Conservation (phyloP, 2,329 filamentous ascomycete genomes). For the Sphaceloma murrayae region DNA sequence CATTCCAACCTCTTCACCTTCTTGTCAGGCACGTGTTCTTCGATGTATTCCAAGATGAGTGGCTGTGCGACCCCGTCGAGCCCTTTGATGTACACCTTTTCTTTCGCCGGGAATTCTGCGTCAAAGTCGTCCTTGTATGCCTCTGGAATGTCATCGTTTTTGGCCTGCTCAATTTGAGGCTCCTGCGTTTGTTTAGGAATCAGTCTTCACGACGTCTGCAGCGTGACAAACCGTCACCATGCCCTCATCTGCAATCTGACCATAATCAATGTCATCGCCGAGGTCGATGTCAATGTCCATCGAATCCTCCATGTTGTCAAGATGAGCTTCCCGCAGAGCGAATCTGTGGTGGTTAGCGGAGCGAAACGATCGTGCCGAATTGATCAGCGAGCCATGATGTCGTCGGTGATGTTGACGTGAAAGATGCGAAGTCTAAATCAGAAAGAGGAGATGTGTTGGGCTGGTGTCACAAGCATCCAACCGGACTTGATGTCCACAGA, state of each 20-base stretch:
- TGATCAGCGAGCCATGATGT: no score
- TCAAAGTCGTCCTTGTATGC: slow-evolving; percentile 26
- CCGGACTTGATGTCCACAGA: no score
- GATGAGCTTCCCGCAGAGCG: not conserved
- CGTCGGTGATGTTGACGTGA: no score
- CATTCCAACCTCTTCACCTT: slow-evolving; percentile 65
- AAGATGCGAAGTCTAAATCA: no score
- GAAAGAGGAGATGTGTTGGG: no score
- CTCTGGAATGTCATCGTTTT: slow-evolving; percentile 24
- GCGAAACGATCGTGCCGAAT: no score
- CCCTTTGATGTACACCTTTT: slow-evolving; percentile 76
- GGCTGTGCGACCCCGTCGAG: slow-evolving; percentile 72
- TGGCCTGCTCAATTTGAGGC: slow-evolving; percentile 19
- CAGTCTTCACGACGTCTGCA: not conserved
- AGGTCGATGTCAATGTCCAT: slow-evolving; percentile 28
- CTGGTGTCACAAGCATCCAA: no score
- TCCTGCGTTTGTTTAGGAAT: slow-evolving; percentile 19
- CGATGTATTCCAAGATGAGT: slow-evolving; percentile 62
- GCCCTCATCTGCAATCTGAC: slow-evolving; percentile 27
- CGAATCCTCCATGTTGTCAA: slow-evolving; percentile 25
- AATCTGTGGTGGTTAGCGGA: no score
- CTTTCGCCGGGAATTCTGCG: slow-evolving; percentile 31
- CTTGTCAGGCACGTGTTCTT: slow-evolving; percentile 52
- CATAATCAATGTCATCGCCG: slow-evolving; percentile 26
- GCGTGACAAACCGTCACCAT: slow-evolving; percentile 17